These are phyloP conservation scores for Colletotrichum sp. DNA, from an alignment of 2,329 filamentous ascomycete genomes.

Conservation along the genomic window DNA sequence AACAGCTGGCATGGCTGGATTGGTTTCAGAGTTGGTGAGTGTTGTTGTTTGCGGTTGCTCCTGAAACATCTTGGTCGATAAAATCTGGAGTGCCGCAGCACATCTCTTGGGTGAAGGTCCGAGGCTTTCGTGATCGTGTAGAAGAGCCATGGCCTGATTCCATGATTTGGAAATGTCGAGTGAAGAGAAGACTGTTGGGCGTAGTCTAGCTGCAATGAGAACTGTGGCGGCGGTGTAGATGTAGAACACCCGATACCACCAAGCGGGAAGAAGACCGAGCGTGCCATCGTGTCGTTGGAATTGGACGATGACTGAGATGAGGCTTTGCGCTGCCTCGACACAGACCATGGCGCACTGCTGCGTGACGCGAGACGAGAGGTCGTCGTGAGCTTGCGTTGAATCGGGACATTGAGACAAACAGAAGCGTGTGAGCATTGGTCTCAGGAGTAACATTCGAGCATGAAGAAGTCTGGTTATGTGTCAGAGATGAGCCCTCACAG, in stretches of 20 bases:
- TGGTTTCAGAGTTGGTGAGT: not conserved
- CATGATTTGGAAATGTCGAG: constrained; percentile 32
- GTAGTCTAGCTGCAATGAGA: constrained; percentile 38
- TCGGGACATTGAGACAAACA: constrained; percentile 29
- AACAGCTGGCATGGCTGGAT: not conserved
- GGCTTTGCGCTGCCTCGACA: constrained; percentile 34
- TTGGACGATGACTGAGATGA: constrained; percentile 33
- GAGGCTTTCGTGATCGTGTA: constrained; percentile 37
- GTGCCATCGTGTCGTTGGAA: constrained; percentile 35
- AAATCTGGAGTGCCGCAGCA: constrained; percentile 35
- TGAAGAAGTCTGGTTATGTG: constrained; percentile 31
- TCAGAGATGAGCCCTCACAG: not conserved
- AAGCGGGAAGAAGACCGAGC: constrained; percentile 38
- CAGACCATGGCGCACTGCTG: constrained; percentile 38
- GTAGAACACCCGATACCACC: constrained; percentile 45
- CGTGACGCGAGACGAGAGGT: constrained; percentile 30
- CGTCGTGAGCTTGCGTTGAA: constrained; percentile 20
- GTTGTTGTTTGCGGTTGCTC: constrained; percentile 3
- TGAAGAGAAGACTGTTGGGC: constrained; percentile 33
- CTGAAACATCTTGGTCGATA: constrained; percentile 37
- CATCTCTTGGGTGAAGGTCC: constrained; percentile 36
- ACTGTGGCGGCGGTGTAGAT: constrained; percentile 40
- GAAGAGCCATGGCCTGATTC: constrained; percentile 35
- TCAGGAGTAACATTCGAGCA: constrained; percentile 35
- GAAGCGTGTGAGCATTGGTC: constrained; percentile 36